Conservation (phyloP, 2,329 filamentous ascomycete species). For the Aphanocladium album region DNA sequence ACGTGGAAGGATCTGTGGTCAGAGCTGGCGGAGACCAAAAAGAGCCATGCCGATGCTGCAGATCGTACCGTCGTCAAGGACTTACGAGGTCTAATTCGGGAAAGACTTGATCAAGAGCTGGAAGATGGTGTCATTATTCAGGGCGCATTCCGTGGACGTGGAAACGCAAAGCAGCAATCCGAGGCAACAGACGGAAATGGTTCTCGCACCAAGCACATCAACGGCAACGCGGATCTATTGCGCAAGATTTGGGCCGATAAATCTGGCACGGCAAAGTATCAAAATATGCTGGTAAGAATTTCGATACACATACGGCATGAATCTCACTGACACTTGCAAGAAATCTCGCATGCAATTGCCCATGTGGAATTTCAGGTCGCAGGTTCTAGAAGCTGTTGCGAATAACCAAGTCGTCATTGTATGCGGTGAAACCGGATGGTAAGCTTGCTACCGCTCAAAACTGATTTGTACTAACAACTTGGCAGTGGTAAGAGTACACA, state of each 20-base stretch:
- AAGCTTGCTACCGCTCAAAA: constrained; percentile 19
- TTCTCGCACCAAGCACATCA: constrained; percentile 33
- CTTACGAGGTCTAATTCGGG: constrained; percentile 65
- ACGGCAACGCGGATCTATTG: constrained; percentile 43
- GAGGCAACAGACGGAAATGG: constrained; percentile 46
- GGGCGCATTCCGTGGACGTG: constrained; percentile 66
- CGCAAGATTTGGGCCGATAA: constrained; percentile 58
- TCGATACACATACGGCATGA: background rate
- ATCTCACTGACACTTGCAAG: constrained; percentile 21
- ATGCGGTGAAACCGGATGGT: constrained; percentile 92
- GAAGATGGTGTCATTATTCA: constrained; percentile 72
- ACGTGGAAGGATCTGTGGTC: constrained; percentile 82
- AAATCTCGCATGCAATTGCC: constrained; percentile 73
- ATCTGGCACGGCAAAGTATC: constrained; percentile 55
- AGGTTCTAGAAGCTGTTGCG: constrained; percentile 73
- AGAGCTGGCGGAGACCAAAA: constrained; percentile 68
- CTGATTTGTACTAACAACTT: constrained; percentile 19
- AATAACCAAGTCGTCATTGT: constrained; percentile 83
- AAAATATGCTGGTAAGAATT: constrained; percentile 66
- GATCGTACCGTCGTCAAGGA: constrained; percentile 66
- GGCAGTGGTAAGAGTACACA: constrained; percentile 87
- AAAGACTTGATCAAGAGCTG: constrained; percentile 62
- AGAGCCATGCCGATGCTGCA: constrained; percentile 61
- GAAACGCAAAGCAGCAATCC: constrained; percentile 38
- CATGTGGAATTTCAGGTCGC: constrained; percentile 78